A percentile compares a stretch with the other conserved stretches of the same genome.
Conservation (phyloP, 1,139 yeast species). For the Debaryomyces nepalensis region DNA sequence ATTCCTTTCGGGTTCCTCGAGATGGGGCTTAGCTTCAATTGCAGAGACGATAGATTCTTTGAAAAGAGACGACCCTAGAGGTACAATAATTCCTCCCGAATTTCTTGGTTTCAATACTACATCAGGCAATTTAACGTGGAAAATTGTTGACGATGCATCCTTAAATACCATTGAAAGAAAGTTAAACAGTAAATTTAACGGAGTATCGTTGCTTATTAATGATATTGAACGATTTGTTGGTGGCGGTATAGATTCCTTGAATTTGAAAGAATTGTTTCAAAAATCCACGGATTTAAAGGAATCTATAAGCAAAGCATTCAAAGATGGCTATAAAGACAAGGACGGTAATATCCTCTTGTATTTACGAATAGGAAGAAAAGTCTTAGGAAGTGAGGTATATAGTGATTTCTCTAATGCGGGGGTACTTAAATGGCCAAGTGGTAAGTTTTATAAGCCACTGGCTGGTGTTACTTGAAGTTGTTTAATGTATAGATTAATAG, state of each 20-base stretch:
- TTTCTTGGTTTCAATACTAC: conserved; percentile 41
- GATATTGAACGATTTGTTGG: conserved; percentile 82
- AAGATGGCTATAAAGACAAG: conserved; percentile 25
- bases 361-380: conserved; percentile 58
- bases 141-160: conserved; percentile 16
- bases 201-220: conserved; percentile 69
- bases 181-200: conserved; percentile 33
- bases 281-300: conserved; percentile 39
- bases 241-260: conserved; percentile 38
- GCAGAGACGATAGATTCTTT: conserved; percentile 75
- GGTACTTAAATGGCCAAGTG: conserved; percentile 59
- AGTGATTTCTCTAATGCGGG: conserved; percentile 67
- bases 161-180: conserved; percentile 15
- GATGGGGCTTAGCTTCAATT: conserved; percentile 94
- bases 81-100: conserved; percentile 61
- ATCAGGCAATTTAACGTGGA: conserved; percentile 44
- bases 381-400: conserved; percentile 40
- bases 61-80: conserved; percentile 76
- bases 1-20: conserved; percentile 79
- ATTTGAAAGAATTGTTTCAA: conserved; percentile 43
- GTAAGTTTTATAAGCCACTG: conserved; percentile 49
- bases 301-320: conserved; percentile 35
- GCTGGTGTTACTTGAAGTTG: conserved; percentile 47
- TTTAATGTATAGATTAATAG: not conserved
- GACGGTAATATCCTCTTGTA: conserved; percentile 47